Percentiles rank a stretch among this genome's conserved stretches.
Conservation (phyloP, 768 basidiomycete genomes). For the Kwoniella pini region DNA sequence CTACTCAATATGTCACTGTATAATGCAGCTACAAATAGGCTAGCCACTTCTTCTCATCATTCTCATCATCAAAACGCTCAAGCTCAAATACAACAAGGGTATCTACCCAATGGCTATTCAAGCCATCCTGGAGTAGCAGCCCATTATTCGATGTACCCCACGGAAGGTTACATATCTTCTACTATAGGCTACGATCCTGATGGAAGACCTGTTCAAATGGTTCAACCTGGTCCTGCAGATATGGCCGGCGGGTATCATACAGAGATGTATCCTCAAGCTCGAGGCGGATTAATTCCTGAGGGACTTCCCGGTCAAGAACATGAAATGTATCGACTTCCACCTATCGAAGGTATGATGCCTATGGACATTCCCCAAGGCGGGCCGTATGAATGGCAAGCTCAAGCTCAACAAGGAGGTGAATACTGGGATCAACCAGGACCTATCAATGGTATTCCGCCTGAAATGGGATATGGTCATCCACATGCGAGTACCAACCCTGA, state of each 20-base stretch:
- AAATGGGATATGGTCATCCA: background rate
- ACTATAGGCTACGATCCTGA: constrained; percentile 37
- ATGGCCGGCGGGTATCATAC: background rate
- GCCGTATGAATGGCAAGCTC: constrained; percentile 17
- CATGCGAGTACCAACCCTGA: background rate
- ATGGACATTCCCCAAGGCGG: background rate
- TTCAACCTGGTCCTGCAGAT: background rate
- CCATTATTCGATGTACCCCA: constrained; percentile 1
- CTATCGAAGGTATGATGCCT: constrained; percentile 23
- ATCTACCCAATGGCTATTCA: background rate
- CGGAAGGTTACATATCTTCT: constrained; percentile 16
- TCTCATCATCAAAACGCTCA: background rate
- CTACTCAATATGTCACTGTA: constrained; percentile 41
- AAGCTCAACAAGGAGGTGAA: background rate
- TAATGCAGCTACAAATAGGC: constrained; percentile 25
- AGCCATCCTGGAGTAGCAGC: background rate
- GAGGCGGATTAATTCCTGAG: background rate
- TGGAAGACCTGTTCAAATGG: constrained; percentile 22
- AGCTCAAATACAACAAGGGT: background rate
- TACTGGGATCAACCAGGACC: constrained; percentile 16
- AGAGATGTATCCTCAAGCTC: constrained; percentile 11
- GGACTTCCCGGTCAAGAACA: background rate
- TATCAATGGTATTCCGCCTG: background rate
- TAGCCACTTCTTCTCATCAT: constrained; percentile 17
- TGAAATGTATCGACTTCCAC: constrained; percentile 41